Evolutionary conservation across 352 stramenopile species (phyloP), one percentile per base, ranked within the genome.

Genomic region (Phytophthora aleatoria): DNA sequence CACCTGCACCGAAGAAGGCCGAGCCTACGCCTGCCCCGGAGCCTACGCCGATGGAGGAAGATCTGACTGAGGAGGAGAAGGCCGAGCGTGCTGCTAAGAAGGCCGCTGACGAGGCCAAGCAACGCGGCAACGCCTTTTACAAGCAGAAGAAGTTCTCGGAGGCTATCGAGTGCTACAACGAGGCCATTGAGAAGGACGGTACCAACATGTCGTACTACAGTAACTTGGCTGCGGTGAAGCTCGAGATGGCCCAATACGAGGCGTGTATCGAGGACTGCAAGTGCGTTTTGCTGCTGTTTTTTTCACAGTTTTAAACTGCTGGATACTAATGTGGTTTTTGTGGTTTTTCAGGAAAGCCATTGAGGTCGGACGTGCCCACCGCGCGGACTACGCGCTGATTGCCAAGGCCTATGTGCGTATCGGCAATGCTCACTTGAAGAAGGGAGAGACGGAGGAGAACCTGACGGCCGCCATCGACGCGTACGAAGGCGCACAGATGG

Each of bases 181-280:
- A 99, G 70, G 97, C 97, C 2, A 98, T 98, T 62, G 87, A 81
- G 33, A 88, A 99, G 62, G 91, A 99, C 76, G 83, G 85, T 11
- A 95, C 84, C 49, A 99, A 99, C 82, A 98, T 99, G 78, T 92
- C 95, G 31, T 99, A 98, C 80, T 76, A 97, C 52, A 98, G 88
- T 61, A 99, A 99, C 81, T 96, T 98, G 68, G 96, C 97, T 12
- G 97, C 98, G 13, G 97, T 99, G 28, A 96, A 95, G 58, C 94
- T 99, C 58, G 98, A 99, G 55, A 90, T 96, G 76, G 97, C 97
- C 63, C 87, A 99, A 58, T 97, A 89, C 30, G 96, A 98, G 69
- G 86, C 83, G 50, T 99, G 96, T 67, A 97, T 99, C 51, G 84
- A 88, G 26, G 75, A 94, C 67, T 98, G 96, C 85, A 91, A 91